A percentile compares a stretch with the other conserved stretches of the same genome.
These are phyloP conservation scores for Peronosclerospora sorghi DNA, from an alignment of 352 stramenopile species.

Conservation along the genomic window DNA sequence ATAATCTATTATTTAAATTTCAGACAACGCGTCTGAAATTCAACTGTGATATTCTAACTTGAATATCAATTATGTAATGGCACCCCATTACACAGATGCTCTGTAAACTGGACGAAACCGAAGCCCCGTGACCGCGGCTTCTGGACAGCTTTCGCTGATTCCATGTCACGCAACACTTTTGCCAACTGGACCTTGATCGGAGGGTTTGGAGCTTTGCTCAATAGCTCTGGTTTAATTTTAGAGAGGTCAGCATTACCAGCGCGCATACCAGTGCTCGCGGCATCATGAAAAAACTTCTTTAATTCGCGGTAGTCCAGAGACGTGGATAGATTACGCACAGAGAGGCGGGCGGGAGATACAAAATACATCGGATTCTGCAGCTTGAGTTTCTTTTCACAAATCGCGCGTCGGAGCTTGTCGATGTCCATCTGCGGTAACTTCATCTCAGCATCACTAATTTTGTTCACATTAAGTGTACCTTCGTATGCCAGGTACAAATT, in stretches of 20 bases:
- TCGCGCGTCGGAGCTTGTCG: conserved; percentile 86
- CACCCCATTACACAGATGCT: no score
- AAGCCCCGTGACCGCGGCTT: conserved; percentile 52
- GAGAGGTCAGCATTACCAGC: conserved; percentile 64
- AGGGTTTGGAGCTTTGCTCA: conserved; percentile 24
- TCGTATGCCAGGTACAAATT: conserved; percentile 95
- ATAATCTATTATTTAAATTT: no score
- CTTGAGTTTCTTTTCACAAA: conserved; percentile 94
- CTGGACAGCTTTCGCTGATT: conserved; percentile 50
- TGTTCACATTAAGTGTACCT: conserved; percentile 89
- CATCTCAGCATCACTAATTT: conserved; percentile 79
- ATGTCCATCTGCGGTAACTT: conserved; percentile 87
- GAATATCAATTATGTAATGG: no score
- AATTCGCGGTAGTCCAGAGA: conserved; percentile 85
- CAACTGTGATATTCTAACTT: no score
- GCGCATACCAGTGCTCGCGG: conserved; percentile 56
- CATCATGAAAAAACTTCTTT: conserved; percentile 83
- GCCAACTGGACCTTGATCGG: conserved; percentile 72
- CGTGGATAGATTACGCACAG: conserved; percentile 87
- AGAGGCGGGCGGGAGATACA: conserved; percentile 90
- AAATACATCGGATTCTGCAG: conserved; percentile 96
- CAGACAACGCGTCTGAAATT: no score
- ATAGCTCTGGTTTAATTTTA: conserved; percentile 68
- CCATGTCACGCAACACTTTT: conserved; percentile 73
- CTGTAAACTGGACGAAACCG: conserved; percentile 96